These are phyloP conservation scores for Talaromyces stipitatus DNA, from an alignment of 495 filamentous ascomycete genomes.

Conservation along the genomic window DNA sequence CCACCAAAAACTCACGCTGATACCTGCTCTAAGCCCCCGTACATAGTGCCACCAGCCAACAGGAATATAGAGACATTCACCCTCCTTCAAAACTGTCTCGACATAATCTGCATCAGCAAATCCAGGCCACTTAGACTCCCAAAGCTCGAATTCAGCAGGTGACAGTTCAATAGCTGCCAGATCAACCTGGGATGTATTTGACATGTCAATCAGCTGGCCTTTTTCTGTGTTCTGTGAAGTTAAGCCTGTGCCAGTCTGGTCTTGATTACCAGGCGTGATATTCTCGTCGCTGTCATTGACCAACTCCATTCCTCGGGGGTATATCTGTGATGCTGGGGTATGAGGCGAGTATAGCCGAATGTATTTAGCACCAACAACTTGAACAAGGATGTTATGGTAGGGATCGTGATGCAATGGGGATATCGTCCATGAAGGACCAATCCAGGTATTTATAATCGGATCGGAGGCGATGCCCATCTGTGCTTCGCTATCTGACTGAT, in stretches of 20 bases:
- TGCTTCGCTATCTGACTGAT: constrained; percentile 5
- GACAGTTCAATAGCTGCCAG: constrained; percentile 47
- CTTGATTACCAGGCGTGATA: background rate
- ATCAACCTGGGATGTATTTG: constrained; percentile 78
- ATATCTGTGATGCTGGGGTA: constrained; percentile 48
- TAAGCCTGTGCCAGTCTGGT: background rate
- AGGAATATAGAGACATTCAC: constrained; percentile 86
- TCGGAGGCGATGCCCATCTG: constrained; percentile 17
- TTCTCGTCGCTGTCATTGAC: constrained; percentile 25
- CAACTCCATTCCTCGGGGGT: constrained; percentile 59
- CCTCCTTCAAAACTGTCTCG: constrained; percentile 71
- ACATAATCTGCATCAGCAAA: constrained; percentile 58
- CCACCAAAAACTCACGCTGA: constrained; percentile 99
- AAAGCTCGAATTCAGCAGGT: constrained; percentile 38
- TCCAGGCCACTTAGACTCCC: constrained; percentile 46
- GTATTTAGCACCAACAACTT: constrained; percentile 89
- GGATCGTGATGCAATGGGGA: constrained; percentile 91
- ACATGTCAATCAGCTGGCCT: constrained; percentile 65
- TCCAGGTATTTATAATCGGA: constrained; percentile 75
- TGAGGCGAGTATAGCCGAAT: constrained; percentile 73
- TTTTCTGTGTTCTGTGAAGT: constrained; percentile 8
- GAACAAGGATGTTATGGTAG: constrained; percentile 85
- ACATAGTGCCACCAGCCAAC: constrained; percentile 99
- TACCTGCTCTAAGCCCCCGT: constrained; percentile 71
- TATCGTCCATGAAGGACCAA: constrained; percentile 81